These are phyloP conservation scores for Acacia crassicarpa DNA, from an alignment of 306 rosid genomes.

Conservation along the genomic window DNA sequence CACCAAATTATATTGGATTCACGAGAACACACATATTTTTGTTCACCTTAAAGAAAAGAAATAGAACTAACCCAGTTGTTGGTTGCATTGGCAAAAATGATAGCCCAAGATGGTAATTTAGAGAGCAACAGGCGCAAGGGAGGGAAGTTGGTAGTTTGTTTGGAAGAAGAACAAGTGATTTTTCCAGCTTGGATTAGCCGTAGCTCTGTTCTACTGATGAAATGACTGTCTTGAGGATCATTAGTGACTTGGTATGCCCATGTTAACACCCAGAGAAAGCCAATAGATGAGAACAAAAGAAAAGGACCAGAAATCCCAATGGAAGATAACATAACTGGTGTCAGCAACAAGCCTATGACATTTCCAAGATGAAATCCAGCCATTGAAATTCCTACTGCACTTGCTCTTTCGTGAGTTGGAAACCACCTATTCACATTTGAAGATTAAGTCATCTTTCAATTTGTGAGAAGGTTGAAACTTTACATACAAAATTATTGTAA, in stretches of 20 bases:
- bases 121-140: conserved; percentile 65
- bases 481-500: neutral
- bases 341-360: conserved; percentile 74
- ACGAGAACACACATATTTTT: neutral
- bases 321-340: conserved; percentile 80
- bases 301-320: conserved; percentile 82
- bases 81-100: conserved; percentile 79
- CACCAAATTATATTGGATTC: conserved; percentile 1
- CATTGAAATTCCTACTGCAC: conserved; percentile 90
- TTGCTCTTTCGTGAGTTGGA: conserved; percentile 86
- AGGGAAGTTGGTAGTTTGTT: conserved; percentile 46
- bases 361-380: conserved; percentile 97
- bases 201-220: conserved; percentile 60
- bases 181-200: conserved; percentile 78
- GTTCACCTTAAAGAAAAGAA: neutral
- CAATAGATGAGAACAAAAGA: conserved; percentile 72
- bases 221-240: conserved; percentile 65
- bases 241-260: conserved; percentile 66
- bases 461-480: neutral
- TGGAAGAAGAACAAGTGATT: conserved; percentile 39
- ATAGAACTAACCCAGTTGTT: conserved; percentile 84
- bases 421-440: conserved; percentile 69
- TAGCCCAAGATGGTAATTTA: conserved; percentile 87
- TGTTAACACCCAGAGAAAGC: conserved; percentile 66
- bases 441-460: conserved; percentile 13